phyloP scores from a whole-genome alignment of 2,329 filamentous ascomycete genomes.

The Coniochaeta sp. region DNA sequence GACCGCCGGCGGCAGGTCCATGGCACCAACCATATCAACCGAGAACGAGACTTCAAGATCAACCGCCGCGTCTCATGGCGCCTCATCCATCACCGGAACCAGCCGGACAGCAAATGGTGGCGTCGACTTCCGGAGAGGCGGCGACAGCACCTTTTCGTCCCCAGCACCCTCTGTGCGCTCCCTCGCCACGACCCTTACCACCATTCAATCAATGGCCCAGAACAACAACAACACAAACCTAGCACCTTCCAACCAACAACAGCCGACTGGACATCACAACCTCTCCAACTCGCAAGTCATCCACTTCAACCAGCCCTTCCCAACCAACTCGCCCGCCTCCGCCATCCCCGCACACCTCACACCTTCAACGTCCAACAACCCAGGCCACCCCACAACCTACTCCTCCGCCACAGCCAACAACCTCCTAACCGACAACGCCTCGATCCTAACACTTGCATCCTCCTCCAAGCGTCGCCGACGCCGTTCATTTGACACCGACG shows the following conservation, averaged over 20 bases:
- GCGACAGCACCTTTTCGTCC: constrained; percentile 72
- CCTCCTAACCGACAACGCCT: constrained; percentile 76
- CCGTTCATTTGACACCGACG: constrained; percentile 77
- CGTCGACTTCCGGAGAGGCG: constrained; percentile 62
- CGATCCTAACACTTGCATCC: constrained; percentile 76
- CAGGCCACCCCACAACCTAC: constrained; percentile 62
- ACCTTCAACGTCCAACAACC: constrained; percentile 33
- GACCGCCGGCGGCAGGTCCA: constrained; percentile 62
- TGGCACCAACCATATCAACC: constrained; percentile 75
- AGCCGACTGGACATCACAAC: constrained; percentile 16
- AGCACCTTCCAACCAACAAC: background rate
- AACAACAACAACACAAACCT: constrained; percentile 37
- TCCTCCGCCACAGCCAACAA: constrained; percentile 74
- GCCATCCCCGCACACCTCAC: constrained; percentile 67
- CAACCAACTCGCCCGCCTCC: constrained; percentile 56
- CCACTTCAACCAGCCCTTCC: constrained; percentile 61
- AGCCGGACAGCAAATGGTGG: constrained; percentile 61
- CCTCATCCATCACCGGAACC: constrained; percentile 64
- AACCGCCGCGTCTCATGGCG: constrained; percentile 65
- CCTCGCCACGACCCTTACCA: constrained; percentile 76
- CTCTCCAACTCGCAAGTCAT: constrained; percentile 37
- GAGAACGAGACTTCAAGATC: constrained; percentile 71
- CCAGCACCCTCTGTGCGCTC: constrained; percentile 75
- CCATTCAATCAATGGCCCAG: constrained; percentile 68
- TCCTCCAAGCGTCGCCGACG: constrained; percentile 72